Percentiles rank a stretch among this genome's conserved stretches.
These are phyloP conservation scores for Prosopis cineraria DNA, from an alignment of 306 rosid species.

Conservation along the genomic window DNA sequence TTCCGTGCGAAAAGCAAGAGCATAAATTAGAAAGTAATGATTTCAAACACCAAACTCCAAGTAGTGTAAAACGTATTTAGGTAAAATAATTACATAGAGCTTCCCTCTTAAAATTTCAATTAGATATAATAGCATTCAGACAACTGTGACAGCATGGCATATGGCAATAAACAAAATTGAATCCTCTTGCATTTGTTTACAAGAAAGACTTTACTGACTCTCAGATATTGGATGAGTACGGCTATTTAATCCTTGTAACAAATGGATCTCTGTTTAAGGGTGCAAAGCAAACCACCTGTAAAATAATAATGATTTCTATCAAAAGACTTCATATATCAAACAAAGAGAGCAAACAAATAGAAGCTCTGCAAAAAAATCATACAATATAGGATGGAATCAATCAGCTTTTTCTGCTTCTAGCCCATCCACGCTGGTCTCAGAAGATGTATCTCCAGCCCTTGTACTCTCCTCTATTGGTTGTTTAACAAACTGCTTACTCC, in stretches of 20 bases:
- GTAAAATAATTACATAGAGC: conserved; percentile 8
- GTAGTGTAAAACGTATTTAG: not conserved
- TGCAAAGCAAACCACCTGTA: conserved; percentile 24
- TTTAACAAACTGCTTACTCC: conserved; percentile 70
- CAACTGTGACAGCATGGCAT: not conserved
- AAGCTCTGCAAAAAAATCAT: conserved; percentile 28
- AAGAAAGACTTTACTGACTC: conserved; percentile 8
- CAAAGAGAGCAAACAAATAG: conserved; percentile 13
- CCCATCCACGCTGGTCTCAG: conserved; percentile 42
- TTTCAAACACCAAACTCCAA: not conserved
- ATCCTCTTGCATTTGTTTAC: conserved; percentile 27
- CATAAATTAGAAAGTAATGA: not conserved
- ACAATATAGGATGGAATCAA: conserved; percentile 34
- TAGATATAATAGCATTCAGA: conserved; percentile 9
- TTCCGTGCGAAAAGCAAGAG: not conserved
- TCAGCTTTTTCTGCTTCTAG: conserved; percentile 46
- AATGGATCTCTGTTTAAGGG: conserved; percentile 12
- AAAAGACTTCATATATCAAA: conserved; percentile 14
- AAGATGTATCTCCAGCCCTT: conserved; percentile 44
- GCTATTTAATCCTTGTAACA: conserved; percentile 17
- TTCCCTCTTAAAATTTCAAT: conserved; percentile 4
- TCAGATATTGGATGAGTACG: conserved; percentile 21
- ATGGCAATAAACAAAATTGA: conserved; percentile 13
- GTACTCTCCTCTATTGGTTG: conserved; percentile 42
- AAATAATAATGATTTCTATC: conserved; percentile 24